These are phyloP conservation scores for Corymbia calophylla DNA, from an alignment of 441 rosid genomes.

Conservation along the genomic window DNA sequence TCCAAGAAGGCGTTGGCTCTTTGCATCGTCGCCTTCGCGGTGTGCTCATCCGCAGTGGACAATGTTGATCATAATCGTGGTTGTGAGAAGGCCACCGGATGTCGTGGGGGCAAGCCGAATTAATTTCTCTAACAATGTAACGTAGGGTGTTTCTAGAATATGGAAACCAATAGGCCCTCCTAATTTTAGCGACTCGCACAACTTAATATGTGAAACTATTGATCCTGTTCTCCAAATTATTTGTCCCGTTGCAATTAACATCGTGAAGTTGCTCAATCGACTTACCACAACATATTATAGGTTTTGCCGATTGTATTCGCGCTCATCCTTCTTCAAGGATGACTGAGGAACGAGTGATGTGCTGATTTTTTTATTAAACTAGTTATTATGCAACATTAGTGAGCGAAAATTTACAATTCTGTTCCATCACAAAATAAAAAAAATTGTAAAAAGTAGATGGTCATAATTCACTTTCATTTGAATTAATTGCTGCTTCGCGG, in stretches of 20 bases:
- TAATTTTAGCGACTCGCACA: too few relatives aligned
- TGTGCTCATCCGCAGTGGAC: not conserved
- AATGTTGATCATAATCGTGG: not conserved
- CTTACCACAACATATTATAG: not conserved
- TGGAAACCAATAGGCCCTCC: not conserved
- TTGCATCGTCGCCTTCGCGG: not conserved
- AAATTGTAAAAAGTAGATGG: not conserved
- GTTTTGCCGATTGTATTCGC: fast-evolving
- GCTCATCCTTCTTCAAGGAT: not conserved
- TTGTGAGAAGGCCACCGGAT: fast-evolving
- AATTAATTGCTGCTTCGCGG: not conserved
- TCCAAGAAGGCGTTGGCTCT: not conserved
- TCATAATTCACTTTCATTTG: not conserved
- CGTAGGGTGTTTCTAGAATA: not conserved
- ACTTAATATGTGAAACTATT: not conserved
- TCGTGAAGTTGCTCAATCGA: not conserved
- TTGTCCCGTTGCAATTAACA: not conserved
- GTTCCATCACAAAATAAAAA: not conserved
- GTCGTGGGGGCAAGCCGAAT: not conserved
- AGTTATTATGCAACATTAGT: not conserved
- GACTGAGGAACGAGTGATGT: fast-evolving
- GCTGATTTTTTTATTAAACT: not conserved
- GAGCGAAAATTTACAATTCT: not conserved
- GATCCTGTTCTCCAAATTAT: not conserved
- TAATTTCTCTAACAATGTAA: not conserved